Evolutionary conservation across 2,329 filamentous ascomycete species (phyloP), one percentile per base, ranked within the genome.

Genomic region (Drechslera avenae): DNA sequence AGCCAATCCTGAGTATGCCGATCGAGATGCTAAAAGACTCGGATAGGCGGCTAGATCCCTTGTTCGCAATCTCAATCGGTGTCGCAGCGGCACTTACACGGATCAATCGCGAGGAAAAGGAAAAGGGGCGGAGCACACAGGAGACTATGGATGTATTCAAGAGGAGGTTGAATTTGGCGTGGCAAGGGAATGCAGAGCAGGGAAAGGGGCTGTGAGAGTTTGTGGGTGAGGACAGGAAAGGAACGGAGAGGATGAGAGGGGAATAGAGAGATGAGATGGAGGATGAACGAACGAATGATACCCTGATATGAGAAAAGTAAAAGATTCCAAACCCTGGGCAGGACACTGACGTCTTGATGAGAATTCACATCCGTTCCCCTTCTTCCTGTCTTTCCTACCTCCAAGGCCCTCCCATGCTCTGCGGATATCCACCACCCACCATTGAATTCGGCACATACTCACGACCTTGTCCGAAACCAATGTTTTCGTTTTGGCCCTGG

Each of bases 21-120:
- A 7, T 23, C 3, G 4, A 8, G 6, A 23, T 23, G 21, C 6
- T 23, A 23, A n/a, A n/a, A 23, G 21, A 23, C 21, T 23, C 21
- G 21, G 9, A 23, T 41, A 80, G 78, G 64, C 61, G 68, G 39
- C 72, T 80, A 45, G 79, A 81, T 50, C 78, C 79, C 31, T 48
- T 80, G 46, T 81, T 81, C 64, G 78, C 79, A 26, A 59, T 79
- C 43, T 71, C 71, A n/a, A 76, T 80, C 46, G 79, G 79, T 41
- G 56, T 75, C 43, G 68, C 72, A 0, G 78, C 79, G 6, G 78
- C 78, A 12, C 63, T 58, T 4, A 72, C 70, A 40, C 67, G 72
- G 18, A 73, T 75, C 36, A 65, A 74, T 39, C 73, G 78, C 13
- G 78, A 81, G 55, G 78, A 81, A 57, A 77, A 75, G 48, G 78